Conservation (phyloP, 2,329 filamentous ascomycete species). For the Chaetomiaceae sp. region DNA sequence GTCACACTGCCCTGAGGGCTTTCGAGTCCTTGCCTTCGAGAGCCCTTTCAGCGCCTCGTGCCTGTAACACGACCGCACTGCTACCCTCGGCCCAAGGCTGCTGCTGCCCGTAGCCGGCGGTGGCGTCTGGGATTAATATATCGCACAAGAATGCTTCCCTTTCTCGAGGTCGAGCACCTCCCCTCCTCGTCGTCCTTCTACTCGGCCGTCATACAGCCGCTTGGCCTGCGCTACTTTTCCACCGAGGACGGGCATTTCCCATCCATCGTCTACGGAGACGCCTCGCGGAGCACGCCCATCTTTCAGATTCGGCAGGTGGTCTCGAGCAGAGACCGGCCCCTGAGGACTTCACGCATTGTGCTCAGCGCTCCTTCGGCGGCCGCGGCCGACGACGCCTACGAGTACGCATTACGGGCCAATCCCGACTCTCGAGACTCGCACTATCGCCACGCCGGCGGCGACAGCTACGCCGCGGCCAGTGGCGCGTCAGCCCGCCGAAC, state of each 20-base stretch:
- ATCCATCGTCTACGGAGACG: constrained; percentile 42
- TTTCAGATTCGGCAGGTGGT: constrained; percentile 44
- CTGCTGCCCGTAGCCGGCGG: neutral
- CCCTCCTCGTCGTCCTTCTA: constrained; percentile 80
- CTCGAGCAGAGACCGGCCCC: constrained; percentile 36
- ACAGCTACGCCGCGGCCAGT: constrained; percentile 16
- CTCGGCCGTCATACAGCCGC: constrained; percentile 69
- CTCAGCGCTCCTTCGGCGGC: constrained; percentile 64
- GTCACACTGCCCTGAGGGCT: constrained; percentile 16
- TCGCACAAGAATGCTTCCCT: constrained; percentile 41
- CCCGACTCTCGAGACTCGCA: constrained; percentile 32
- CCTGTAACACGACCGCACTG: constrained; percentile 7
- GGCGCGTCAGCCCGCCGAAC: constrained; percentile 18
- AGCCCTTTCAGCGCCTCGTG: constrained; percentile 1
- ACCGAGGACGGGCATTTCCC: constrained; percentile 29
- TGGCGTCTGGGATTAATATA: constrained; percentile 10
- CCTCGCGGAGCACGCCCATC: constrained; percentile 34
- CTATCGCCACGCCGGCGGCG: constrained; percentile 25
- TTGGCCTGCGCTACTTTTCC: constrained; percentile 67
- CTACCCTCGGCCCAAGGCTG: constrained; percentile 10
- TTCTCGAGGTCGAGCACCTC: constrained; percentile 67
- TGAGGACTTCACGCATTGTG: constrained; percentile 49
- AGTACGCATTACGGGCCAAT: constrained; percentile 60
- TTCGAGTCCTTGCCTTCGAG: constrained; percentile 1
- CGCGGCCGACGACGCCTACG: constrained; percentile 68